Percentiles rank a stretch among this genome's conserved stretches.
phyloP scores from a whole-genome alignment of 2,329 filamentous ascomycete species.

The Tolypocladium ovalisporum region DNA sequence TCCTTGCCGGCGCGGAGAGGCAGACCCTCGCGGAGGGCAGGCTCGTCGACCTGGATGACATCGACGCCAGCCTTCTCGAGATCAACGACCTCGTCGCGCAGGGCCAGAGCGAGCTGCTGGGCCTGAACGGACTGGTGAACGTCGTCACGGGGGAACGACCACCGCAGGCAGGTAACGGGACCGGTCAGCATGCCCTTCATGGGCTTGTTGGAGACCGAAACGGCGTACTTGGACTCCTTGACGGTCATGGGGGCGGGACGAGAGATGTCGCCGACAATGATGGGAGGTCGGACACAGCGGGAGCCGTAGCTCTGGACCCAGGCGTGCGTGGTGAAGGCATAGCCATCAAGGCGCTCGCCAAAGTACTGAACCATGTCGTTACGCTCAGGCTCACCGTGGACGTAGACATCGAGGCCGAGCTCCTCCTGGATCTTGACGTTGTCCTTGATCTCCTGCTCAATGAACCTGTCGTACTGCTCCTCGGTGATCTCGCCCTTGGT shows the following conservation, averaged over 20 bases:
- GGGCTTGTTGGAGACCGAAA: conserved; percentile 91
- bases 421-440: conserved; percentile 97
- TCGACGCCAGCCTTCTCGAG: conserved; percentile 93
- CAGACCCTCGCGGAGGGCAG: conserved; percentile 97
- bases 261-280: conserved; percentile 97
- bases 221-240: conserved; percentile 99
- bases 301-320: conserved; percentile 99
- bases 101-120: conserved; percentile 94
- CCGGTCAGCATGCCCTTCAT: conserved; percentile 99
- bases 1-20: conserved; percentile 89
- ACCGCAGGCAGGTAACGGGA: conserved; percentile 95
- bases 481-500: conserved; percentile 95
- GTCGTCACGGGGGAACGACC: conserved; percentile 99
- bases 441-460: conserved; percentile 95
- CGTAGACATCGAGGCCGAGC: conserved; percentile 91
- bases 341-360: conserved; percentile 91
- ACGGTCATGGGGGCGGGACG: conserved; percentile 96
- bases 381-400: conserved; percentile 98
- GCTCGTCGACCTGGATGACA: conserved; percentile 99
- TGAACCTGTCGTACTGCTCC: conserved; percentile 95
- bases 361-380: conserved; percentile 99
- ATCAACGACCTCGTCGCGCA: conserved; percentile 96
- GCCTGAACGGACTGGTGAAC: conserved; percentile 98
- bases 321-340: conserved; percentile 96
- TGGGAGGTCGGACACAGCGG: conserved; percentile 94